Evolutionary conservation across 495 filamentous ascomycete genomes (phyloP).

Genomic region (Penicillium bovifimosum): DNA sequence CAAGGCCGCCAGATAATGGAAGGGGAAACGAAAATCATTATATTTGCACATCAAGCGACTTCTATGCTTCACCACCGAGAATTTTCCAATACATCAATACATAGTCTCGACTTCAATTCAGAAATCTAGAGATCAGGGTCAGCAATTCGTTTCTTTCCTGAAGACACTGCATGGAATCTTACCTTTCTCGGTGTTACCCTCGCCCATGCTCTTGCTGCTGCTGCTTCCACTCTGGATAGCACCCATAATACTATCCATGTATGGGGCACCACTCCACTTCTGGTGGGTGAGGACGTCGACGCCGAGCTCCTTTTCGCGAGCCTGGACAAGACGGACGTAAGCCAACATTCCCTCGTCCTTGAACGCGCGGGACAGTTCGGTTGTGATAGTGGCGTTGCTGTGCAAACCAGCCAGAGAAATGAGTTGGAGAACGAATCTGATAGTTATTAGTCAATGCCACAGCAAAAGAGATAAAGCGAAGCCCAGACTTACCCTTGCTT

Average conservation of each 20-base stretch:
- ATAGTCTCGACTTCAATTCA: not conserved
- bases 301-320: slow-evolving; percentile 83
- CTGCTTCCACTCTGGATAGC: slow-evolving; percentile 89
- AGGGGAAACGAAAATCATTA: not conserved
- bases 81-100: not conserved
- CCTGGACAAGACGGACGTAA: slow-evolving; percentile 87
- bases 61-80: not conserved
- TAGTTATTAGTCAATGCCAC: slow-evolving; percentile 6
- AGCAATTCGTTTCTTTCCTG: not conserved
- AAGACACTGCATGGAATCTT: slow-evolving; percentile 7
- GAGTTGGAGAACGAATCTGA: slow-evolving; percentile 80
- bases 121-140: not conserved
- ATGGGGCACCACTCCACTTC: slow-evolving; percentile 92
- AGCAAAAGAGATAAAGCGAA: not conserved
- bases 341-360: slow-evolving; percentile 91
- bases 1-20: not conserved
- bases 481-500: slow-evolving; percentile 61
- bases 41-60: not conserved
- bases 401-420: slow-evolving; percentile 90
- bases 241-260: slow-evolving; percentile 90
- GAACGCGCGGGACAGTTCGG: slow-evolving; percentile 75
- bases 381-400: slow-evolving; percentile 79
- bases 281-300: slow-evolving; percentile 96
- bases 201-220: slow-evolving; percentile 75
- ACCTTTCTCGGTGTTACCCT: slow-evolving; percentile 69